Evolutionary conservation across 192 early-diverging fungal species (phyloP).

Genomic region (Kappamyces sp.): DNA sequence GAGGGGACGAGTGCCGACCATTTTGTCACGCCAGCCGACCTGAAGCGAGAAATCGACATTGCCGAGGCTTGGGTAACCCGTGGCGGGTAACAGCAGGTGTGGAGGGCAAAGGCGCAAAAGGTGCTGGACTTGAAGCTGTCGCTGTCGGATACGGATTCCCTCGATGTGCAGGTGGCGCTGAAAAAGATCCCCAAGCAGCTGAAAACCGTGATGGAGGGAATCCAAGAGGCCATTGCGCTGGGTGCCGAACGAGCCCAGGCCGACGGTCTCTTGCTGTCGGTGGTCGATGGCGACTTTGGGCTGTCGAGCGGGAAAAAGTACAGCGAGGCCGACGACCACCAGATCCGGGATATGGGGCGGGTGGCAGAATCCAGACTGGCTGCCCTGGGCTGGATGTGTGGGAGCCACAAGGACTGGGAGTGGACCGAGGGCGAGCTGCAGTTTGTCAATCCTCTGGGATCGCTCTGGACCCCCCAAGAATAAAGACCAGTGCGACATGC

Average conservation of each 20-base stretch:
- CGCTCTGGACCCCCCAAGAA: slow-evolving; percentile 45
- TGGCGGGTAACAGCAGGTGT: slow-evolving; percentile 15
- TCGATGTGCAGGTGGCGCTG: slow-evolving; percentile 17
- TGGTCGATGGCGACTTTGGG: slow-evolving; percentile 45
- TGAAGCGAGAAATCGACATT: slow-evolving; percentile 28
- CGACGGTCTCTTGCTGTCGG: slow-evolving; percentile 29
- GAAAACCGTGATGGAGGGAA: slow-evolving; percentile 40
- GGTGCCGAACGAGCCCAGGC: slow-evolving; percentile 37
- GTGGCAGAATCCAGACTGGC: slow-evolving; percentile 50
- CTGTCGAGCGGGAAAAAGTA: slow-evolving; percentile 27
- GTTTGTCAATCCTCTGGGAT: slow-evolving; percentile 50
- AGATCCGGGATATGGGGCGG: slow-evolving; percentile 19
- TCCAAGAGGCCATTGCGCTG: slow-evolving; percentile 42
- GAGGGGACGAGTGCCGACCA: slow-evolving; percentile 30
- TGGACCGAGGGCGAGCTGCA: slow-evolving; percentile 36
- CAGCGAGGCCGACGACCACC: slow-evolving; percentile 22
- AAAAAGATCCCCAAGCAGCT: slow-evolving; percentile 37
- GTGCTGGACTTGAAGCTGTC: slow-evolving; percentile 45
- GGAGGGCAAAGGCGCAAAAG: slow-evolving; percentile 52
- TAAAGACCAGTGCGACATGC: background rate
- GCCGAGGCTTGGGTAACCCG: slow-evolving; percentile 49
- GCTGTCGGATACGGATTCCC: slow-evolving; percentile 16
- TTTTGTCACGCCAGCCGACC: slow-evolving; percentile 16
- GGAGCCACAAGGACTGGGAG: slow-evolving; percentile 40
- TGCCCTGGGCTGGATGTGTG: slow-evolving; percentile 49